Evolutionary conservation across 805 yeast species (phyloP).

Genomic region (Barnettozyma siamensis): DNA sequence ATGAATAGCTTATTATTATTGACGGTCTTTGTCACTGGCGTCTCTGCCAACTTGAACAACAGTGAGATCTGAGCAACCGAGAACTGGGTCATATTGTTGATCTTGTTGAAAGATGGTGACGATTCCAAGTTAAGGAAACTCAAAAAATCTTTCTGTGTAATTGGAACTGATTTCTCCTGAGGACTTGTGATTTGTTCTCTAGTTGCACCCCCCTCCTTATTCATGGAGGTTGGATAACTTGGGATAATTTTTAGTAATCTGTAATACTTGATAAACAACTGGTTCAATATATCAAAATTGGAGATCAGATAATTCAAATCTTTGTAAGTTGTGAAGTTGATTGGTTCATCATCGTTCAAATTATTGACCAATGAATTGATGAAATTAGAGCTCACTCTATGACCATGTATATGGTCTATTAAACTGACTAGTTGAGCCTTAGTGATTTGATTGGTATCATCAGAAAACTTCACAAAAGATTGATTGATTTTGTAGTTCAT

Average conservation of each 20-base stretch:
- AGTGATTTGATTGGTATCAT: conserved; percentile 26
- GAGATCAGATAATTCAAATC: conserved; percentile 34
- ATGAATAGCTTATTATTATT: conserved; percentile 22
- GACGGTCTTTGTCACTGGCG: conserved; percentile 1
- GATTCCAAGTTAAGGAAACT: conserved; percentile 31
- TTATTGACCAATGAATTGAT: conserved; percentile 26
- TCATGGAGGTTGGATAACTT: conserved; percentile 5
- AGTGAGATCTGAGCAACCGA: conserved; percentile 37
- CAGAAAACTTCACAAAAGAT: conserved; percentile 29
- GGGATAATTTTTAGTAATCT: conserved; percentile 11
- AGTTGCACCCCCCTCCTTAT: conserved; percentile 7
- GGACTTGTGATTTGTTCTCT: conserved; percentile 11
- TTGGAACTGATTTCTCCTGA: conserved; percentile 26
- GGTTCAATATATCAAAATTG: conserved; percentile 36
- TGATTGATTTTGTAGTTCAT: conserved; percentile 30
- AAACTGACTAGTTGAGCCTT: conserved; percentile 31
- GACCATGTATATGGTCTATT: conserved; percentile 31
- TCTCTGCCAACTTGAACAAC: conserved; percentile 25
- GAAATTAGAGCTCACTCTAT: conserved; percentile 34
- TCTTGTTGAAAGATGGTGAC: conserved; percentile 27
- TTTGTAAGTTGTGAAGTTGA: conserved; percentile 31
- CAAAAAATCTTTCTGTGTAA: conserved; percentile 32
- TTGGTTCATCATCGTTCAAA: conserved; percentile 26
- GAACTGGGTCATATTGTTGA: conserved; percentile 34
- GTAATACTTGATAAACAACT: conserved; percentile 31